These are phyloP conservation scores for Aspergillus latus DNA, from an alignment of 2,329 filamentous ascomycete species.

Conservation along the genomic window DNA sequence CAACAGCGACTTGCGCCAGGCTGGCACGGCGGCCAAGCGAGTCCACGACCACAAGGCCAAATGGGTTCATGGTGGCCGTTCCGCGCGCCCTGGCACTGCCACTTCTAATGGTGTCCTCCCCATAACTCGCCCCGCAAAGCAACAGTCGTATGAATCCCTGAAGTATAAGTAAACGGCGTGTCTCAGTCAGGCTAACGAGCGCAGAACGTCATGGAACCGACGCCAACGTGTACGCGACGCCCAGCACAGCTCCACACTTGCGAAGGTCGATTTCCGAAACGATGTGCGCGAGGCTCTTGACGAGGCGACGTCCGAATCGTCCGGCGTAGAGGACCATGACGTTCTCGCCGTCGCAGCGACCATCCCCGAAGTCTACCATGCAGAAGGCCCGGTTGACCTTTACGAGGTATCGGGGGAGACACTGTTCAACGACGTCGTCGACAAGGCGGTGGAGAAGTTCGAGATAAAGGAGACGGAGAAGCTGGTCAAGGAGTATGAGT, in stretches of 20 bases:
- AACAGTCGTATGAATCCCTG: constrained; percentile 21
- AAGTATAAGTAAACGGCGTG: neutral
- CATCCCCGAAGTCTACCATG: constrained; percentile 45
- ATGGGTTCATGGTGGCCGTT: constrained; percentile 39
- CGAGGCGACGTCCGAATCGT: constrained; percentile 30
- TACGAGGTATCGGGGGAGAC: constrained; percentile 58
- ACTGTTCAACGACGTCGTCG: constrained; percentile 57
- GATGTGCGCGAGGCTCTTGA: constrained; percentile 37
- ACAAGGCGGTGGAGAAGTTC: constrained; percentile 59
- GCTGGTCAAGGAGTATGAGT: constrained; percentile 62
- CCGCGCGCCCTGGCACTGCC: constrained; percentile 11
- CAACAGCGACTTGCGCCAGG: constrained; percentile 55
- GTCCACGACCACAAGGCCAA: constrained; percentile 42
- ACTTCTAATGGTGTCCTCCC: constrained; percentile 7
- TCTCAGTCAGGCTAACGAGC: neutral
- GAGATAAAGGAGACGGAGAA: constrained; percentile 62
- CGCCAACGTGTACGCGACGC: constrained; percentile 16
- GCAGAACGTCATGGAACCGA: constrained; percentile 14
- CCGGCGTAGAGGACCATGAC: constrained; percentile 31
- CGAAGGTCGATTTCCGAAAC: constrained; percentile 29
- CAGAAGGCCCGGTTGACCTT: constrained; percentile 52
- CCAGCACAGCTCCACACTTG: constrained; percentile 21
- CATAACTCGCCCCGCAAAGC: constrained; percentile 21
- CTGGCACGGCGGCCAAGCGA: constrained; percentile 50
- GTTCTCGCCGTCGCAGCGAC: constrained; percentile 48